These are phyloP conservation scores for Fusarium concolor DNA, from an alignment of 2,329 filamentous ascomycete genomes.

Conservation along the genomic window DNA sequence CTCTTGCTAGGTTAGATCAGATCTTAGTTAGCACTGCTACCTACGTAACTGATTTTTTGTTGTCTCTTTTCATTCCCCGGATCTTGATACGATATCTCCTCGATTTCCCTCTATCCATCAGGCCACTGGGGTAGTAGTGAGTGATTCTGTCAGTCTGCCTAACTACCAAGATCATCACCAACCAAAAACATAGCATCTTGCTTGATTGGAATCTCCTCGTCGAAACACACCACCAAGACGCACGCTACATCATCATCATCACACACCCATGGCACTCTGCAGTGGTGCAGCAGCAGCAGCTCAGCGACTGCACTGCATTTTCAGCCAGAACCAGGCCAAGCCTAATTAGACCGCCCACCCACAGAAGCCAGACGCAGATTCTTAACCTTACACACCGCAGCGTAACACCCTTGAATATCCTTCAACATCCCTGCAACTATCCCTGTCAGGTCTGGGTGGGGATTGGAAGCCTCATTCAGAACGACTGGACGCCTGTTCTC, in stretches of 20 bases:
- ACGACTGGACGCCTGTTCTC: slow-evolving; percentile 44
- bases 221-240: slow-evolving; percentile 37
- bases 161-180: slow-evolving; percentile 10
- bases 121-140: slow-evolving; percentile 26
- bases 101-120: slow-evolving; percentile 19
- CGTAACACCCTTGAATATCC: slow-evolving; percentile 36
- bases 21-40: neutral
- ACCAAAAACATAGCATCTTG: neutral
- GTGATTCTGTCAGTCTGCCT: slow-evolving; percentile 5
- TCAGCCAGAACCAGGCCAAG: slow-evolving; percentile 31
- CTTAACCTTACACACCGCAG: slow-evolving; percentile 37
- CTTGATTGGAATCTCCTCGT: slow-evolving; percentile 17
- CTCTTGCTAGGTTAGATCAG: neutral
- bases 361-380: neutral
- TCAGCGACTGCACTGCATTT: slow-evolving; percentile 20
- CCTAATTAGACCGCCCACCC: slow-evolving; percentile 32
- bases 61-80: slow-evolving; percentile 10
- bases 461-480: slow-evolving; percentile 47
- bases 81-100: slow-evolving; percentile 9
- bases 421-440: slow-evolving; percentile 28
- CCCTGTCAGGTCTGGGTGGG: slow-evolving; percentile 34
- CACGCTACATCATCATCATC: slow-evolving; percentile 37
- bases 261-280: slow-evolving; percentile 33
- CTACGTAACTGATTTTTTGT: neutral
- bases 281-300: too few species aligned